Conservation (phyloP, 306 rosid species). For the Fragaria iinumae region DNA sequence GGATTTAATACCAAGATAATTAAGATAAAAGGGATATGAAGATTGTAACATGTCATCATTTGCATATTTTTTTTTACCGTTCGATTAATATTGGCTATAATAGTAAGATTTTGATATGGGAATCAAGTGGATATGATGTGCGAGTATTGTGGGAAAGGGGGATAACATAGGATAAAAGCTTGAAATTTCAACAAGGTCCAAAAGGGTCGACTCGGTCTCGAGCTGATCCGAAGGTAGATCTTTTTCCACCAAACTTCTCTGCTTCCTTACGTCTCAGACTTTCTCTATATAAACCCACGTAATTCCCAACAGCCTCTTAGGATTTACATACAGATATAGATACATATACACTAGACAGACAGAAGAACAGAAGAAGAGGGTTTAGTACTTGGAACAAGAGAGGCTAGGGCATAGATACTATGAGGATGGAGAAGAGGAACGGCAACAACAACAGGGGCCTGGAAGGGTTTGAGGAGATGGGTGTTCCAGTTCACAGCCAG, state of each 20-base stretch:
- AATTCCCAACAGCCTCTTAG: neutral
- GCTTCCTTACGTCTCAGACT: conserved; percentile 46
- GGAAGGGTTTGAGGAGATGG: conserved; percentile 26
- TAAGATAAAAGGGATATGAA: too few species aligned
- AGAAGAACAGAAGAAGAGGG: neutral
- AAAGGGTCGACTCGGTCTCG: conserved; percentile 38
- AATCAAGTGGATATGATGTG: neutral
- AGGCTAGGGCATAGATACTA: neutral
- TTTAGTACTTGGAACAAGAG: neutral
- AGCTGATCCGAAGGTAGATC: conserved; percentile 30
- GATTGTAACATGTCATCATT: neutral
- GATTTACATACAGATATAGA: neutral
- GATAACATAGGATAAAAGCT: neutral
- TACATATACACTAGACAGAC: neutral
- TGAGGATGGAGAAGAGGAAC: conserved; percentile 49
- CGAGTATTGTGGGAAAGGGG: neutral
- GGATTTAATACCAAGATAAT: neutral
- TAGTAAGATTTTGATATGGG: neutral
- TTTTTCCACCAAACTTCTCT: conserved; percentile 53
- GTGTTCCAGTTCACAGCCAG: conserved; percentile 63
- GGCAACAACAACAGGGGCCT: conserved; percentile 13
- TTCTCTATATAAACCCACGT: conserved; percentile 8
- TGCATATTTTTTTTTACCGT: neutral
- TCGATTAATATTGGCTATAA: neutral
- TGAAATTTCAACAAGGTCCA: conserved; percentile 43